phyloP scores from a whole-genome alignment of 1,284 basidiomycete genomes.

The Ganoderma meredithae region DNA sequence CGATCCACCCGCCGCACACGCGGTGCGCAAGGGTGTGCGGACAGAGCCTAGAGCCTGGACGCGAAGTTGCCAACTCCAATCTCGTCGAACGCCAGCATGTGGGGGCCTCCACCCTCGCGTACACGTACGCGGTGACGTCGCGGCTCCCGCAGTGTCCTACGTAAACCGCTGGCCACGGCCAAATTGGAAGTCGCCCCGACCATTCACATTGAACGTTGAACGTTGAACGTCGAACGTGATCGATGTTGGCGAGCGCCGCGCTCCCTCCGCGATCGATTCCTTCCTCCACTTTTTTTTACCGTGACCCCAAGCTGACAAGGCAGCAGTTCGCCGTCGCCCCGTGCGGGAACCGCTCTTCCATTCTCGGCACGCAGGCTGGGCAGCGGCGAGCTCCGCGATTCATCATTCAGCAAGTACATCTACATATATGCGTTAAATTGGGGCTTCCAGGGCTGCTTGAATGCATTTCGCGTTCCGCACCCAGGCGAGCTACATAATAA shows the following conservation, averaged over 20 bases:
- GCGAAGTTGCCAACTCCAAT: neutral
- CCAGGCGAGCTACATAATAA: neutral
- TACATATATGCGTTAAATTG: too few relatives aligned
- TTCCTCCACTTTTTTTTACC: neutral
- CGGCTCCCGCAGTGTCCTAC: neutral
- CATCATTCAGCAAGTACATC: too few relatives aligned
- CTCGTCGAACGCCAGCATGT: neutral
- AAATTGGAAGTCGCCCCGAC: neutral
- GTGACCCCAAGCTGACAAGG: neutral
- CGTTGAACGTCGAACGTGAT: too few relatives aligned
- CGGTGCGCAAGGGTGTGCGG: too few relatives aligned
- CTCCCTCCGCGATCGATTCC: neutral
- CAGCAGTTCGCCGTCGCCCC: neutral
- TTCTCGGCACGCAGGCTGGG: neutral
- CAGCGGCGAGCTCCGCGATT: too few relatives aligned
- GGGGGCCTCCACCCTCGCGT: neutral
- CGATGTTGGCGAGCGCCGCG: neutral
- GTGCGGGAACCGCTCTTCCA: neutral
- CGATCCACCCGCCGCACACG: neutral
- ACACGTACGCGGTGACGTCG: neutral
- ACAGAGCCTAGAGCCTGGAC: neutral
- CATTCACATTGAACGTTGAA: neutral
- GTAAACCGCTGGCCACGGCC: neutral
- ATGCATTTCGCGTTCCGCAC: neutral
- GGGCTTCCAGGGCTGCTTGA: too few relatives aligned